These are phyloP conservation scores for Cadophora malorum DNA, from an alignment of 2,329 filamentous ascomycete species.

Conservation along the genomic window DNA sequence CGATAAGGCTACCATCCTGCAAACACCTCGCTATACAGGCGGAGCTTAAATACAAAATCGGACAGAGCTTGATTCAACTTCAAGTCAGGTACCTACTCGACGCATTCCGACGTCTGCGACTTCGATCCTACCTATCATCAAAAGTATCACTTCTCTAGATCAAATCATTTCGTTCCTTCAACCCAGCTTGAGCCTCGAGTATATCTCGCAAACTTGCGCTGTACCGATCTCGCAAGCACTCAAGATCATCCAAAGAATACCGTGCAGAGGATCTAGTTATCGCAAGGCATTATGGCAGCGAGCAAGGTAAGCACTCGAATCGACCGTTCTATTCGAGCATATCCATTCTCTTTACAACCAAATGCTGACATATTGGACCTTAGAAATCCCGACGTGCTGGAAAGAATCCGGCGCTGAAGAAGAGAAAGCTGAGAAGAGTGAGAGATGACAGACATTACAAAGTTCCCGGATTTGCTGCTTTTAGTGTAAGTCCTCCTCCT, in stretches of 20 bases:
- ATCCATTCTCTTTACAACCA: too few species aligned
- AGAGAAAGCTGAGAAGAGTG: not conserved
- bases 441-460: constrained; percentile 9
- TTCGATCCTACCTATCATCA: not conserved
- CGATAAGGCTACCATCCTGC: not conserved
- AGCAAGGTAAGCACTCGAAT: not conserved
- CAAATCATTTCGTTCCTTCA: not conserved
- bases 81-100: not conserved
- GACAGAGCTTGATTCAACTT: not conserved
- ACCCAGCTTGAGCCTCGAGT: not conserved
- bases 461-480: constrained; percentile 27
- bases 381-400: not conserved
- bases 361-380: not conserved
- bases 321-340: not conserved
- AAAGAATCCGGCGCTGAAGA: not conserved
- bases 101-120: not conserved
- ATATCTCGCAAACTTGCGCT: not conserved
- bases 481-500: constrained; percentile 21
- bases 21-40: not conserved
- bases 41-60: not conserved
- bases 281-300: not conserved
- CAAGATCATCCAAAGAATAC: not conserved
- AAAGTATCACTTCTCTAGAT: not conserved
- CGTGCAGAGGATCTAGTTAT: not conserved
- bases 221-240: not conserved